These are phyloP conservation scores for Annulohypoxylon stygium DNA, from an alignment of 495 filamentous ascomycete species.

Conservation along the genomic window DNA sequence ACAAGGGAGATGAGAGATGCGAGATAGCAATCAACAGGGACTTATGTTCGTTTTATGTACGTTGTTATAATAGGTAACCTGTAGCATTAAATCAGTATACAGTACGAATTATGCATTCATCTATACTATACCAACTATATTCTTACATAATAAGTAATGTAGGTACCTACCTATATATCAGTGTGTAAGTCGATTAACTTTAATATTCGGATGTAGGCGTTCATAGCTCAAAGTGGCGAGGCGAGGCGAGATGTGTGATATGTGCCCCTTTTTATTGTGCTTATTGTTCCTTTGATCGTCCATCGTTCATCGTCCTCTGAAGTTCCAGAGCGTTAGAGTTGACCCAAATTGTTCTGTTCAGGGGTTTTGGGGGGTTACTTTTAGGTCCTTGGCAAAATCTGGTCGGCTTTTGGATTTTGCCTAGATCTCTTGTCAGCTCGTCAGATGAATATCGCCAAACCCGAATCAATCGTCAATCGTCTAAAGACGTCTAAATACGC, in stretches of 20 bases:
- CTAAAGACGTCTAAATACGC: neutral
- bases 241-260: neutral
- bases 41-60: neutral
- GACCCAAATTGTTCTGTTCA: conserved; percentile 4
- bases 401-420: conserved; percentile 27
- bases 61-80: neutral
- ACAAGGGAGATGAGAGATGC: conserved; percentile 1
- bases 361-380: neutral
- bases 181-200: neutral
- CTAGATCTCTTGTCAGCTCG: conserved; percentile 3
- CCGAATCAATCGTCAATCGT: neutral
- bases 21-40: neutral
- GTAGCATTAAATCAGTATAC: neutral
- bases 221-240: neutral
- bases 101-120: neutral
- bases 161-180: neutral
- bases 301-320: neutral
- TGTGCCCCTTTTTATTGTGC: neutral
- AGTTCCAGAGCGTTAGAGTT: conserved; percentile 1
- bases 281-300: neutral
- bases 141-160: too few species aligned
- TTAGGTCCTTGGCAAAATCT: conserved; percentile 20
- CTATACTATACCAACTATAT: too few species aligned
- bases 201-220: neutral
- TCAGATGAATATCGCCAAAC: conserved; percentile 18